Evolutionary conservation across 2,329 filamentous ascomycete species (phyloP).

Genomic region (Colletotrichum camelliae): DNA sequence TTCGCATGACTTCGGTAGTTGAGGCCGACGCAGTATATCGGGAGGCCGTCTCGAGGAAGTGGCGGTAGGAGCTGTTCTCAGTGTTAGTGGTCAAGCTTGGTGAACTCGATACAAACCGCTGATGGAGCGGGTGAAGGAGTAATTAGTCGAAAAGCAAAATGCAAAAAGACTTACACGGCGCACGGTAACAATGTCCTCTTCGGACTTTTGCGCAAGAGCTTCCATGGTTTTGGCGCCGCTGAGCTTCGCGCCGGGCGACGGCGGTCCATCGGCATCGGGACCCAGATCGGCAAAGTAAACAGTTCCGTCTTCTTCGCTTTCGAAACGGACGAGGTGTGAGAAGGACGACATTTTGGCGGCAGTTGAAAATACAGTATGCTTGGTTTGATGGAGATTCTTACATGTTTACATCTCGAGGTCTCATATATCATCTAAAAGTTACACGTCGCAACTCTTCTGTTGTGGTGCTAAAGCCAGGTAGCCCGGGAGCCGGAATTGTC

Average conservation of each 20-base stretch:
- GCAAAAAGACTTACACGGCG: neutral
- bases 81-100: neutral
- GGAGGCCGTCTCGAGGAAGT: neutral
- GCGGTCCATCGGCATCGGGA: neutral
- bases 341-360: neutral
- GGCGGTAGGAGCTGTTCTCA: neutral
- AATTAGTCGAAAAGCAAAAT: neutral
- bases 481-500: neutral
- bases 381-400: accelerated
- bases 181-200: neutral
- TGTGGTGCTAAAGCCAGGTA: neutral
- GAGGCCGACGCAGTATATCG: neutral
- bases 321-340: conserved; percentile 23
- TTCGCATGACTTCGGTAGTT: neutral
- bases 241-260: neutral
- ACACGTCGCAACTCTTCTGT: neutral
- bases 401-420: neutral
- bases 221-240: neutral
- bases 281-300: conserved; percentile 24
- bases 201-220: conserved; percentile 25
- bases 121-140: neutral
- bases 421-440: neutral
- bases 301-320: conserved; percentile 19
- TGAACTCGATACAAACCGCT: neutral
- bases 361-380: neutral